Evolutionary conservation across 2,329 filamentous ascomycete species (phyloP).

Genomic region (Ophiostoma himal-ulmi): DNA sequence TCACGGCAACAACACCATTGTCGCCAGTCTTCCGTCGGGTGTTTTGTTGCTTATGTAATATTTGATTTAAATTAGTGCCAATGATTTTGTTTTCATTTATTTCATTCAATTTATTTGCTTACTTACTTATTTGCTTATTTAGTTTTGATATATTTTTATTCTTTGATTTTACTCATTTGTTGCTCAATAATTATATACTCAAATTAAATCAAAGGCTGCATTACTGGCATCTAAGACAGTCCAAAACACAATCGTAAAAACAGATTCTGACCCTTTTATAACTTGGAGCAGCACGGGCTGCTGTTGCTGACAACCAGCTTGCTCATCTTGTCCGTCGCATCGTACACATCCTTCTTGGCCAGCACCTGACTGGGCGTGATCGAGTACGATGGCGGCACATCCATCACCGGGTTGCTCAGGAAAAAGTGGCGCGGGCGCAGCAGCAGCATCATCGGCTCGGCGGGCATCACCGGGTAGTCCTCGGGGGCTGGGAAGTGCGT

Average conservation of each 20-base stretch:
- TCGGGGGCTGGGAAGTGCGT: constrained; percentile 86
- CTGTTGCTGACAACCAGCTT: constrained; percentile 29
- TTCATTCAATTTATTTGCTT: not conserved
- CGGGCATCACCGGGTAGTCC: constrained; percentile 89
- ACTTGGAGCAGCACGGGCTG: constrained; percentile 19
- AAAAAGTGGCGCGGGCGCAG: constrained; percentile 81
- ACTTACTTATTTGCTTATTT: not conserved
- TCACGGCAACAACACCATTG: not conserved
- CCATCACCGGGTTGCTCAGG: constrained; percentile 67
- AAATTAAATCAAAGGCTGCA: not conserved
- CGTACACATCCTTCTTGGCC: constrained; percentile 40
- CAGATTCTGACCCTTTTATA: not conserved
- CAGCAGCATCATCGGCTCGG: constrained; percentile 75
- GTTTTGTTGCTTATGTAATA: not conserved
- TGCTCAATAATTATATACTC: too few species aligned
- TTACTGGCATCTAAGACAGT: not conserved
- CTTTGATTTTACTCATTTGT: too few species aligned
- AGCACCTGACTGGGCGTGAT: constrained; percentile 65
- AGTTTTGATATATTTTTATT: not conserved
- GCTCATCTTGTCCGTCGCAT: constrained; percentile 46
- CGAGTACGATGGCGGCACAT: constrained; percentile 71
- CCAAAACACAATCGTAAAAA: not conserved
- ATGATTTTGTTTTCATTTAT: not conserved
- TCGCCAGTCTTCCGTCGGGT: not conserved
- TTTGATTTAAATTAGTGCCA: not conserved